Percentiles rank a stretch among this genome's conserved stretches.
Evolutionary conservation across 495 filamentous ascomycete genomes (phyloP).

Genomic region (Aspergillus avenaceus): DNA sequence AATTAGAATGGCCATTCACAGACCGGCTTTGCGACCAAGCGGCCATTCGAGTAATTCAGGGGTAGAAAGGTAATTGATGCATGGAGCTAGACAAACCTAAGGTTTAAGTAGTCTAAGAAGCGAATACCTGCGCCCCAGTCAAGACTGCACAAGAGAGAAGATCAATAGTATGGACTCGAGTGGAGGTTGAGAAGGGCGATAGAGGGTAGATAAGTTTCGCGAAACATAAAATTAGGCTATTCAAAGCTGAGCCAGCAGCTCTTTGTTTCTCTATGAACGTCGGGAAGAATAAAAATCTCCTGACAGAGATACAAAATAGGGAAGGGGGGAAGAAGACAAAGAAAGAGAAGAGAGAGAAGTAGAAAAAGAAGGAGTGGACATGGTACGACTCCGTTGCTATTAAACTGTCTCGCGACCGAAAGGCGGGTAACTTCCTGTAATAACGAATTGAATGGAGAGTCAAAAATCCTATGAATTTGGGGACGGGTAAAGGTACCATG

Average conservation of each 20-base stretch:
- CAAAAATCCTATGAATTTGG: no score
- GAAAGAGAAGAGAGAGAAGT: conserved; percentile 7
- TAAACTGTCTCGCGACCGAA: conserved; percentile 14
- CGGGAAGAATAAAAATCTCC: neutral
- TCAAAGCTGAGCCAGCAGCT: conserved; percentile 17
- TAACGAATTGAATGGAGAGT: no score
- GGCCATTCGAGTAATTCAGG: conserved; percentile 14
- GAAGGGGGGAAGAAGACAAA: neutral
- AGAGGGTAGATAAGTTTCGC: neutral
- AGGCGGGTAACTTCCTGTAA: conserved; percentile 7
- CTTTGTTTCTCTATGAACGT: neutral
- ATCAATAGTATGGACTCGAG: neutral
- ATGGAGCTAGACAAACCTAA: conserved; percentile 14
- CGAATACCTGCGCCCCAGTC: neutral
- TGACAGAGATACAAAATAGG: no score
- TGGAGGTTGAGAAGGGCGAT: conserved; percentile 1
- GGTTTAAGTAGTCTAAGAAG: neutral
- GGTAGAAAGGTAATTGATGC: conserved; percentile 10
- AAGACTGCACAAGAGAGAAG: neutral
- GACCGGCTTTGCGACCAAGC: conserved; percentile 10
- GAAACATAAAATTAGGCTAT: no score
- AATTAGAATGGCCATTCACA: conserved; percentile 19
- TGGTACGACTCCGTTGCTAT: conserved; percentile 14
- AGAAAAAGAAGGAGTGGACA: conserved; percentile 2
- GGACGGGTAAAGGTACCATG: neutral